Evolutionary conservation across 2,329 filamentous ascomycete genomes (phyloP), one percentile per base, ranked within the genome.

Genomic region (Scleromitrula shiraiana): DNA sequence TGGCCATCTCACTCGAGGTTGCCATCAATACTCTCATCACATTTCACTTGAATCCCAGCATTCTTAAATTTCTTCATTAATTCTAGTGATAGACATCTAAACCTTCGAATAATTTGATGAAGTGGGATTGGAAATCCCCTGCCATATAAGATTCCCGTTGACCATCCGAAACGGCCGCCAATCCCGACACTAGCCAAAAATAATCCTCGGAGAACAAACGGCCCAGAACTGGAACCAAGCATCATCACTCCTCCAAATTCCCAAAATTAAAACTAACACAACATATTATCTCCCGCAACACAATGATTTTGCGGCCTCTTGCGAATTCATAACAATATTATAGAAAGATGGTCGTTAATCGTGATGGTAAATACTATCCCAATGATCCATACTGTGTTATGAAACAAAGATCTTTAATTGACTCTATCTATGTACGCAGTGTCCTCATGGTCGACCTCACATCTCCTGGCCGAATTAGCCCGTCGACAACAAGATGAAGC

Each of bases 391-490:
- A 29, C 12, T 29, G 26, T 29, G 26, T 7, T 7, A 12, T 29
- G 29, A 30, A 30, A 30, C 10, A 14, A 30, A 14, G 4, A 4
- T 30, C 29, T 30, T 5, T 12, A 30, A 10, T 5, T 30, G 29
- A 29, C 33, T 30, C 42, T 36, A 48, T 17, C 22, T 22, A 41
- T 23, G 23, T 3, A 22, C 23, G 10, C 14, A 49, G 46, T 37
- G 26, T 49, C 46, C 24, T 26, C 46, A 29, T 49, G 46, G 46
- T 50, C 56, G 12, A 56, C 55, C 14, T 53, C 59, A 14, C 46
- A 72, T 44, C 69, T 78, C 30, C 69, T 64, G 51, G 70, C 68
- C 29, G 74, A 77, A 62, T 63, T 78, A 27, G 62, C 62, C 46
- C 67, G 73, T 57, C 65, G 76, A 60, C 68, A 74, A 57, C 63